phyloP scores from a whole-genome alignment of 2,329 filamentous ascomycete species.

The Pseudopithomyces chartarum region DNA sequence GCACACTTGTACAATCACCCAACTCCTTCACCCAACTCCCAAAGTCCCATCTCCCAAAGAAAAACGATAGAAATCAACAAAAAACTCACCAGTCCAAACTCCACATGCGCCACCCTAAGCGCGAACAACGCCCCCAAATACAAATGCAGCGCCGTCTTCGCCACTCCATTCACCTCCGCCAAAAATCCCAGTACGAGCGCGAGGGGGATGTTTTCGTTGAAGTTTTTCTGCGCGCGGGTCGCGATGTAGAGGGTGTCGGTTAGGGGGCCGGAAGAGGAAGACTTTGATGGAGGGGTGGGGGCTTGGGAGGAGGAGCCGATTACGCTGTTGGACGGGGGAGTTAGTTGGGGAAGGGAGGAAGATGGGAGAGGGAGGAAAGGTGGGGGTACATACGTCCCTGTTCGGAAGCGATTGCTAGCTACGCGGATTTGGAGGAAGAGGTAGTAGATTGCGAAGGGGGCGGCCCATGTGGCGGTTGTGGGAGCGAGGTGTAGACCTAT shows the following conservation, averaged over 20 bases:
- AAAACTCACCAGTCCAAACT: background rate
- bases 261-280: slow-evolving; percentile 10
- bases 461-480: slow-evolving; percentile 46
- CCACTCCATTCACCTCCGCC: slow-evolving; percentile 53
- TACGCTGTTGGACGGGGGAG: too few relatives aligned
- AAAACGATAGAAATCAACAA: too few relatives aligned
- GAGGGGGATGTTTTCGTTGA: slow-evolving; percentile 51
- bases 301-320: too few relatives aligned
- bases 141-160: slow-evolving; percentile 22
- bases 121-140: background rate
- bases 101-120: background rate
- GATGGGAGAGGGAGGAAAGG: background rate
- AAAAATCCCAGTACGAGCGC: slow-evolving; percentile 45
- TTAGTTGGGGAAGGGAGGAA: too few relatives aligned
- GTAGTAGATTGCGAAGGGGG: slow-evolving; percentile 51
- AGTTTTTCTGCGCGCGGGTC: slow-evolving; percentile 48
- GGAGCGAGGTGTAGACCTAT: slow-evolving; percentile 40
- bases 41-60: too few relatives aligned
- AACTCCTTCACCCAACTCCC: too few relatives aligned
- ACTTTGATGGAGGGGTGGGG: too few relatives aligned
- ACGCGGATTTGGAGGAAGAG: slow-evolving; percentile 49
- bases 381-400: slow-evolving; percentile 29
- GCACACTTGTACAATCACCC: too few relatives aligned
- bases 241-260: slow-evolving; percentile 43
- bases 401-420: slow-evolving; percentile 38